Conservation (phyloP, 441 rosid genomes). For the Jatropha multifida region DNA sequence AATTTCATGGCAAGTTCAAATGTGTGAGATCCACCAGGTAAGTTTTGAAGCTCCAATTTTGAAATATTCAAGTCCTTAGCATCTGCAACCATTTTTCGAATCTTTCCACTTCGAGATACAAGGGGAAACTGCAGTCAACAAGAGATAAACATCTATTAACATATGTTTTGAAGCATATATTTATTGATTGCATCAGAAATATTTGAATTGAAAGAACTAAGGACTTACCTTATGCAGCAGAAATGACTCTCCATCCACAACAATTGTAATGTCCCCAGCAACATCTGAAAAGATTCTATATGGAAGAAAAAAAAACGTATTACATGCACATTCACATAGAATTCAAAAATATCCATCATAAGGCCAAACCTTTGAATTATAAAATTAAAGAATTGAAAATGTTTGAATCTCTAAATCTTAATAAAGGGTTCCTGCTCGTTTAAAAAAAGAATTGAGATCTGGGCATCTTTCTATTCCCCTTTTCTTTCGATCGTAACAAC, state of each 20-base stretch:
- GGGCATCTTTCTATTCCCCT: neutral
- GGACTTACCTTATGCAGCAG: constrained; percentile 76
- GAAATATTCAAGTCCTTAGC: constrained; percentile 49
- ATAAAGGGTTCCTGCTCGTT: neutral
- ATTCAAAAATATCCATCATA: neutral
- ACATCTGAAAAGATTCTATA: constrained; percentile 83
- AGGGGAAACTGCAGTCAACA: constrained; percentile 67
- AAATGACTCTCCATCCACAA: constrained; percentile 75
- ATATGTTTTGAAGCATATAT: neutral
- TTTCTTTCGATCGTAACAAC: neutral
- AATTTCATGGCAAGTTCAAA: constrained; percentile 88
- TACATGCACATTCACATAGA: neutral
- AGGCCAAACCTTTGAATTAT: neutral
- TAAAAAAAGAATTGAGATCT: neutral
- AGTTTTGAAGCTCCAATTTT: constrained; percentile 52
- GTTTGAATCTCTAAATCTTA: neutral
- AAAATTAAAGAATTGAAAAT: neutral
- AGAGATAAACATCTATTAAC: neutral
- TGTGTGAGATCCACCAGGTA: constrained; percentile 73
- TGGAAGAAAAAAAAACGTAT: constrained; percentile 10
- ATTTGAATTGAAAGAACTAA: constrained; percentile 5
- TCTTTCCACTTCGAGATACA: constrained; percentile 77
- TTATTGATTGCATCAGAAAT: neutral
- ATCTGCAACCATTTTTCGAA: constrained; percentile 68
- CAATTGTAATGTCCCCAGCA: constrained; percentile 77